Evolutionary conservation across 371 early-diverging fungal genomes (phyloP).

Genomic region (Mortierella sp.): DNA sequence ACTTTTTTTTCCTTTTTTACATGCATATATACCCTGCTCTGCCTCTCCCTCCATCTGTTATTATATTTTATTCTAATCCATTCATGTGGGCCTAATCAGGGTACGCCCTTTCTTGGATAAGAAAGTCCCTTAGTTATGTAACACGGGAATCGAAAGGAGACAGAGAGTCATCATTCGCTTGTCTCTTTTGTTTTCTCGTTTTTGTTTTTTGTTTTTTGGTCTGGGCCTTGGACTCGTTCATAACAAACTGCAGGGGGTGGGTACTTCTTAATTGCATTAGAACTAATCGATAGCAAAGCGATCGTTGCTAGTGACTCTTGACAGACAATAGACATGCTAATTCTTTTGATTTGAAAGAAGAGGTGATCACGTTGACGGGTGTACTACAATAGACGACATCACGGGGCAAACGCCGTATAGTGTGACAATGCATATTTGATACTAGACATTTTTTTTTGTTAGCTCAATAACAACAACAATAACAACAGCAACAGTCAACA

Average conservation of each 20-base stretch:
- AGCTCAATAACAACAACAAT: too few relatives aligned
- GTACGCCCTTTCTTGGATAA: background rate
- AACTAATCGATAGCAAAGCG: background rate
- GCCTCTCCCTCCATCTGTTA: background rate
- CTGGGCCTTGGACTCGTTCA: background rate
- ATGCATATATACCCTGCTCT: background rate
- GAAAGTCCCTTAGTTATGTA: background rate
- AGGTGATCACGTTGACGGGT: too few relatives aligned
- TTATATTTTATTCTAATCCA: background rate
- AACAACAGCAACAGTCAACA: too few relatives aligned
- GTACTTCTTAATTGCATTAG: background rate
- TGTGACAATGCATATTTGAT: too few relatives aligned
- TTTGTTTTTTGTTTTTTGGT: background rate
- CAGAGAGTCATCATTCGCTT: background rate
- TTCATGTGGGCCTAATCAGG: background rate
- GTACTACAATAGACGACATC: too few relatives aligned
- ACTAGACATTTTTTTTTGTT: too few relatives aligned
- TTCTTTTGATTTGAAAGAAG: too few relatives aligned
- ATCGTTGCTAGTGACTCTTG: background rate
- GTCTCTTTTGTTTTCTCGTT: too few relatives aligned
- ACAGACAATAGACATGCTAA: background rate
- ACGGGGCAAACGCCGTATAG: too few relatives aligned
- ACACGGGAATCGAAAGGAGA: background rate
- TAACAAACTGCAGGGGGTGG: background rate
- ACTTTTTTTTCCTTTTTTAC: background rate